Evolutionary conservation across 78 protist species (phyloP), one percentile per base, ranked within the genome.

Genomic region (Monosiga brevicollis): DNA sequence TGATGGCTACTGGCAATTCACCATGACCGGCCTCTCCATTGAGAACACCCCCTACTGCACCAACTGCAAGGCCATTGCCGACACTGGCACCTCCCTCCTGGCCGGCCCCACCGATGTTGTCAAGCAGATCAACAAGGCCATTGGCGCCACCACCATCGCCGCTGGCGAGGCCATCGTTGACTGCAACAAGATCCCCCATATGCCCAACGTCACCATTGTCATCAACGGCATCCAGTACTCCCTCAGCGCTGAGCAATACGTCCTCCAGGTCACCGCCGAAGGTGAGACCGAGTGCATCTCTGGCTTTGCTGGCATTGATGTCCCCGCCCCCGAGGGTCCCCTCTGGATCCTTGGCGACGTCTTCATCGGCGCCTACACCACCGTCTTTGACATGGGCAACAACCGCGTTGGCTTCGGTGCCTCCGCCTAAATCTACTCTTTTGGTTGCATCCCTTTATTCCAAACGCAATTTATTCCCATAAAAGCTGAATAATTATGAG

Each of bases 261-360:
- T 97, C 55, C 87, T 97, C 83, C 22, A 95, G 76, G 84, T 93
- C 72, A 37, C 84, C 20, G 54, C 86, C 79, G 32, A 9, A 22
- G 91, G 90, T n/a, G 32, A 85, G 83, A 39, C 76, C 29, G 83
- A 90, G 87, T 97, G 99, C 91, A 22, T 96, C 62, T 6, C 79
- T 62, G 99, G 99, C 75, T 90, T 97, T 91, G 71, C 88, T 82
- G 98, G 96, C 75, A 54, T 95, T 23, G 90, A 83, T 37, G 76
- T 91, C 42, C 89, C 94, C 40, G 86, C 90, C 37, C 78, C 82
- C 32, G 84, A 78, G 42, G 91, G 90, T 32, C 90, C 87, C 42
- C 84, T 95, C 78, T 94, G 87, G 91, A 97, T 97, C 49, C 84
- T 97, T 0, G 99, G 99, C 38, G 99, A 97, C 80, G 96, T 97